Evolutionary conservation across 2,329 filamentous ascomycete genomes (phyloP).

Genomic region (Cryoendolithus antarcticus): DNA sequence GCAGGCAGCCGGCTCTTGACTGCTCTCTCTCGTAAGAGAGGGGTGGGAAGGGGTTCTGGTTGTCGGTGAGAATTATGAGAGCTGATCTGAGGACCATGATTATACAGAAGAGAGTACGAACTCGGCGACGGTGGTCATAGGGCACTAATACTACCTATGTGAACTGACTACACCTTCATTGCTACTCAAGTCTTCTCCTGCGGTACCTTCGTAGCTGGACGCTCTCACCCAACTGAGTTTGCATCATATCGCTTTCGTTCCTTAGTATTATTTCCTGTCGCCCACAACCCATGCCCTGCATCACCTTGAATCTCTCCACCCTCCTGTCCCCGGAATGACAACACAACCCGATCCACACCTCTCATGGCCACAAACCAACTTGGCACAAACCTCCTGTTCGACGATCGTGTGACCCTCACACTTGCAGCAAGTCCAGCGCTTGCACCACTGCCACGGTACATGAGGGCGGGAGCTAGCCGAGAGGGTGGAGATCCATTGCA

Average conservation of each 20-base stretch:
- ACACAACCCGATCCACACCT: slow-evolving; percentile 9
- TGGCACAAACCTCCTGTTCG: slow-evolving; percentile 18
- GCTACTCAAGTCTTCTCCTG: too few relatives aligned
- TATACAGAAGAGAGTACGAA: background rate
- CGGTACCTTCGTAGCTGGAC: too few relatives aligned
- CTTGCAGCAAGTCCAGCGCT: slow-evolving; percentile 19
- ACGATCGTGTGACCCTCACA: slow-evolving; percentile 16
- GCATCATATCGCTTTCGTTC: too few relatives aligned
- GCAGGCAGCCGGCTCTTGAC: slow-evolving; percentile 5
- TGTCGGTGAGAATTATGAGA: slow-evolving; percentile 7
- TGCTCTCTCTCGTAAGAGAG: background rate
- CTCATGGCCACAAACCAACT: slow-evolving; percentile 15
- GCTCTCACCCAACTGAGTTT: too few relatives aligned
- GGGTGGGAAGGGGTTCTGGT: slow-evolving; percentile 3
- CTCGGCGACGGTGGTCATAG: too few relatives aligned
- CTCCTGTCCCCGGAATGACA: background rate
- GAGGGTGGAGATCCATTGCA: slow-evolving; percentile 1
- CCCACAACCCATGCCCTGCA: background rate
- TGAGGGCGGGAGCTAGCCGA: slow-evolving; percentile 7
- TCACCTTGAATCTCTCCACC: background rate
- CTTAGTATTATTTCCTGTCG: too few relatives aligned
- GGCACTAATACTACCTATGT: too few relatives aligned
- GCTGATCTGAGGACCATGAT: slow-evolving; percentile 7
- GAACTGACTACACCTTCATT: too few relatives aligned
- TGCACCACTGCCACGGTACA: slow-evolving; percentile 10